phyloP scores from a whole-genome alignment of 2,329 filamentous ascomycete species.

The Shiraia bambusicola region DNA sequence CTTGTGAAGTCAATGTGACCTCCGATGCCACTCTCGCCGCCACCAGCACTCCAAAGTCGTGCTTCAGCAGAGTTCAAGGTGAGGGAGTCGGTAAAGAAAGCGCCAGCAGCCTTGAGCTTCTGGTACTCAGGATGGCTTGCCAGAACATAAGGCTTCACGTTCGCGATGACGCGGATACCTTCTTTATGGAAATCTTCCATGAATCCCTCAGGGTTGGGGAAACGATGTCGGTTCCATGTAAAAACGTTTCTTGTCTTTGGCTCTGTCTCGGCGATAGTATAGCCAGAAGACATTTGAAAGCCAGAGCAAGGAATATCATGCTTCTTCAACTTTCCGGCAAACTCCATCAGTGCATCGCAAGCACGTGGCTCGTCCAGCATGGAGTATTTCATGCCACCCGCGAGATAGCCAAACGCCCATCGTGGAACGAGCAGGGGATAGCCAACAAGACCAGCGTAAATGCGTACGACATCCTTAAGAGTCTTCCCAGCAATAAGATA shows the following conservation, averaged over 20 bases:
- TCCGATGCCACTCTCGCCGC: conserved; percentile 68
- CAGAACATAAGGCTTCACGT: conserved; percentile 73
- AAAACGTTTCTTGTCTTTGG: conserved; percentile 72
- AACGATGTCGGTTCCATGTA: conserved; percentile 70
- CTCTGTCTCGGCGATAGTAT: conserved; percentile 66
- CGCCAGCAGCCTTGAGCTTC: conserved; percentile 59
- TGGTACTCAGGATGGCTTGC: conserved; percentile 67
- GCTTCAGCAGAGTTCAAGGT: conserved; percentile 55
- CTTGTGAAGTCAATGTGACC: conserved; percentile 75
- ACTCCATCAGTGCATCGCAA: conserved; percentile 59
- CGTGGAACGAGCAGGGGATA: conserved; percentile 68
- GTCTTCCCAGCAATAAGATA: conserved; percentile 69
- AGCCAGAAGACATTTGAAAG: conserved; percentile 72
- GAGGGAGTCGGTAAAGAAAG: conserved; percentile 63
- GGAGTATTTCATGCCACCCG: conserved; percentile 65
- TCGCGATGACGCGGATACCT: conserved; percentile 68
- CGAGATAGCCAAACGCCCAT: conserved; percentile 73
- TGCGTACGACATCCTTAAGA: conserved; percentile 64
- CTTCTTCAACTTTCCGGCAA: conserved; percentile 62
- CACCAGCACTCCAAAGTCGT: conserved; percentile 71
- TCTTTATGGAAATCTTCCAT: conserved; percentile 62
- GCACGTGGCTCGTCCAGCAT: conserved; percentile 59
- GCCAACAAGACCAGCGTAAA: conserved; percentile 68
- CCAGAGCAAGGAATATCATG: conserved; percentile 70
- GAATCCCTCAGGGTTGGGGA: conserved; percentile 67